Evolutionary conservation across 2,329 filamentous ascomycete genomes (phyloP).

Genomic region (Aspergillus sp.): DNA sequence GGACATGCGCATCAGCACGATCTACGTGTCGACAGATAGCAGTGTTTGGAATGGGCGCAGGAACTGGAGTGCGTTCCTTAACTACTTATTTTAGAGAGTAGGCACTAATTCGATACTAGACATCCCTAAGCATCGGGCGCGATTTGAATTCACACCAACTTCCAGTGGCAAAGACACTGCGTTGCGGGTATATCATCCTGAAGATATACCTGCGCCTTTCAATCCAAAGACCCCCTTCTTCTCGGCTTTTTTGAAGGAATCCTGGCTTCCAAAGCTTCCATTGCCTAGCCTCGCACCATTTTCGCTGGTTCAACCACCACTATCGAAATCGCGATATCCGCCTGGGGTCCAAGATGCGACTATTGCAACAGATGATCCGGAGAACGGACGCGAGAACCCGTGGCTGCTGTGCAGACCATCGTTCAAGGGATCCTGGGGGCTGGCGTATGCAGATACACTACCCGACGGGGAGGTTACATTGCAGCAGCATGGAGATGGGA

Average conservation of each 20-base stretch:
- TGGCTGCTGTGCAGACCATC: neutral
- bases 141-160: neutral
- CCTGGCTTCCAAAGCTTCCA: neutral
- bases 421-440: neutral
- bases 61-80: constrained; percentile 1
- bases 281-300: neutral
- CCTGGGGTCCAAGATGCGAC: neutral
- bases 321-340: neutral
- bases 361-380: constrained; percentile 1
- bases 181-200: constrained; percentile 1
- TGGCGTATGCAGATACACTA: neutral
- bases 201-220: neutral
- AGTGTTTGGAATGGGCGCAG: constrained; percentile 8
- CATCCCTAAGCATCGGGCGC: constrained; percentile 6
- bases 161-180: neutral
- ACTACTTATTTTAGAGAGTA: neutral
- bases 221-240: constrained; percentile 1
- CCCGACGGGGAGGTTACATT: neutral
- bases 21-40: constrained; percentile 1
- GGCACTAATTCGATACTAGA: neutral
- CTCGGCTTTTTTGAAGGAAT: neutral
- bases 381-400: constrained; percentile 1
- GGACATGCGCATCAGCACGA: neutral
- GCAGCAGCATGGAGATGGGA: constrained; percentile 1
- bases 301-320: neutral